Evolutionary conservation across 1,284 basidiomycete genomes (phyloP).

Genomic region (Mycena citricolor): DNA sequence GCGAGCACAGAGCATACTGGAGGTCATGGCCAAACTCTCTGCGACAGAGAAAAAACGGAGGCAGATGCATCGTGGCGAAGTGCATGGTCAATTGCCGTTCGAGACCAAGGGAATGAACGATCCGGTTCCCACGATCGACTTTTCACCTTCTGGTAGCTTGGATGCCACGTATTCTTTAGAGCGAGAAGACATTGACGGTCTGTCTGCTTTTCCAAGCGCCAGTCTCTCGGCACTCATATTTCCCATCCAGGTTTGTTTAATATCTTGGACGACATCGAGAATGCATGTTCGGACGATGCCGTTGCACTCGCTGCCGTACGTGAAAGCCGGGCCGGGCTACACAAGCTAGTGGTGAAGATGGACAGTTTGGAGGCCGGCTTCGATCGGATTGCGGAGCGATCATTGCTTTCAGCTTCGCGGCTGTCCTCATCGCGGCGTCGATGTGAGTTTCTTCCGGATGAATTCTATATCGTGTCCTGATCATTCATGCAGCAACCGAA

Average conservation of each 20-base stretch:
- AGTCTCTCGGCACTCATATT: background rate
- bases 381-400: constrained; percentile 78
- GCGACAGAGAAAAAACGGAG: constrained; percentile 74
- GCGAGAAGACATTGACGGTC: constrained; percentile 72
- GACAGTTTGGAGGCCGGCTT: constrained; percentile 74
- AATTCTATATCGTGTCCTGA: constrained; percentile 16
- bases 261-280: constrained; percentile 66
- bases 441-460: constrained; percentile 45
- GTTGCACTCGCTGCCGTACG: constrained; percentile 55
- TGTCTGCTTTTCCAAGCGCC: constrained; percentile 24
- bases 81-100: constrained; percentile 80
- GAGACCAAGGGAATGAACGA: constrained; percentile 75
- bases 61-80: constrained; percentile 75
- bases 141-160: constrained; percentile 61
- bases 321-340: constrained; percentile 59
- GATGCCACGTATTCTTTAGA: constrained; percentile 64
- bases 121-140: constrained; percentile 73
- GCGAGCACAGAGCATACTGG: constrained; percentile 73
- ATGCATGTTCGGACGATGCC: constrained; percentile 44
- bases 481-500: constrained; percentile 51
- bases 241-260: constrained; percentile 53
- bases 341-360: constrained; percentile 73
- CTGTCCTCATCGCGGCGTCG: constrained; percentile 64
- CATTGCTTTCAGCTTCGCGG: constrained; percentile 71
- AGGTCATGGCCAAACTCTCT: constrained; percentile 80